A percentile compares a stretch with the other conserved stretches of the same genome.
Conservation (phyloP, 371 early-diverging fungal genomes). For the Funneliformis caledonium region DNA sequence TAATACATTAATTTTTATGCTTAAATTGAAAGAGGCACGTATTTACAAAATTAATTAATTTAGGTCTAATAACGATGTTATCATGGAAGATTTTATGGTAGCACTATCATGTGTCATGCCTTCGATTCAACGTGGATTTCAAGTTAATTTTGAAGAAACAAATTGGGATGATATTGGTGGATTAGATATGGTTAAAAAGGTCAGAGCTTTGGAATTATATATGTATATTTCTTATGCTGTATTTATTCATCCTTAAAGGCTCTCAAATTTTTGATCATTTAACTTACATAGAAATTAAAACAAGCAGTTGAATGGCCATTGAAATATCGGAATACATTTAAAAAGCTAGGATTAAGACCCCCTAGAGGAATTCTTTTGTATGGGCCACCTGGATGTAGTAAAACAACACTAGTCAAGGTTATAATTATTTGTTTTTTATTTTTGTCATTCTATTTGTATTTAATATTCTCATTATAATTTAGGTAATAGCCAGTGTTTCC, state of each 20-base stretch:
- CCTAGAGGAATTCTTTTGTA: slow-evolving; percentile 93
- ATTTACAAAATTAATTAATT: slow-evolving; percentile 1
- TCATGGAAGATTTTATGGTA: slow-evolving; percentile 60
- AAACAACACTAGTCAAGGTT: slow-evolving; percentile 93
- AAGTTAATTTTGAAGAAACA: slow-evolving; percentile 63
- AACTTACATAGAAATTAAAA: slow-evolving; percentile 61
- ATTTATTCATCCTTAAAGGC: neutral
- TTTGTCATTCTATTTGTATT: slow-evolving; percentile 6
- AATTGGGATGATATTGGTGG: slow-evolving; percentile 96
- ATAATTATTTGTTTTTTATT: slow-evolving; percentile 13
- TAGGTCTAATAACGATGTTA: slow-evolving; percentile 46
- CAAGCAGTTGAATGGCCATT: slow-evolving; percentile 98
- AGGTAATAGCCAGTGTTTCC: slow-evolving; percentile 78
- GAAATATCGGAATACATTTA: slow-evolving; percentile 70
- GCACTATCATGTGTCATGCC: slow-evolving; percentile 71
- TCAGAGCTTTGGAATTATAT: slow-evolving; percentile 30
- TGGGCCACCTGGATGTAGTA: slow-evolving; percentile 98
- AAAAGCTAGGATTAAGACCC: slow-evolving; percentile 79
- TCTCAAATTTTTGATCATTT: neutral
- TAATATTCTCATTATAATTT: neutral
- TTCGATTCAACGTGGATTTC: slow-evolving; percentile 67
- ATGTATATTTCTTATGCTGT: neutral
- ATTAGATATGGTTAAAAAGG: slow-evolving; percentile 87
- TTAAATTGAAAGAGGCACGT: neutral
- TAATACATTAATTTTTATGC: slow-evolving; percentile 23